These are phyloP conservation scores for Globisporangium barbulae DNA, from an alignment of 352 stramenopile genomes.

Conservation along the genomic window DNA sequence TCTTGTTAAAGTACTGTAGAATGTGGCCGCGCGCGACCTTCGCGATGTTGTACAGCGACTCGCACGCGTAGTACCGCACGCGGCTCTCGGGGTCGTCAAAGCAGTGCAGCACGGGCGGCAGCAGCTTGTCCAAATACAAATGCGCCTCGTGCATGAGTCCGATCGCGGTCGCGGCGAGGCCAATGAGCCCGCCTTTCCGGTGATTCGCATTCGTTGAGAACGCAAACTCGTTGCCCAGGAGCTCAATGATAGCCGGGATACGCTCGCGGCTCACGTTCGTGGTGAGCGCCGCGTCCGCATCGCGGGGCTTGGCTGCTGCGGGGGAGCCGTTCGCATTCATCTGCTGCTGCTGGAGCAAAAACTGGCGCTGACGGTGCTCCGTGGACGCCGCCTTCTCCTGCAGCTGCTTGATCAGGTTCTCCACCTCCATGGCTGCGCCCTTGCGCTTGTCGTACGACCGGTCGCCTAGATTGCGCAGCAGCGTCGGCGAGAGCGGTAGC, in stretches of 20 bases:
- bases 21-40: slow-evolving; percentile 95
- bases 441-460: slow-evolving; percentile 99
- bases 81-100: slow-evolving; percentile 98
- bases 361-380: slow-evolving; percentile 63
- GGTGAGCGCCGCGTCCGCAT: slow-evolving; percentile 11
- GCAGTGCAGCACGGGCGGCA: slow-evolving; percentile 98
- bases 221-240: slow-evolving; percentile 97
- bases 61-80: slow-evolving; percentile 99
- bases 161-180: slow-evolving; percentile 96
- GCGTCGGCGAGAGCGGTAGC: slow-evolving; percentile 67
- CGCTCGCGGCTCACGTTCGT: slow-evolving; percentile 62
- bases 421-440: slow-evolving; percentile 97
- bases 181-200: slow-evolving; percentile 98
- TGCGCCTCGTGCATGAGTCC: slow-evolving; percentile 94
- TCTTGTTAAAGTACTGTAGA: slow-evolving; percentile 98
- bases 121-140: slow-evolving; percentile 90
- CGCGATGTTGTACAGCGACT: slow-evolving; percentile 99
- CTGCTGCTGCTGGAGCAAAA: slow-evolving; percentile 31
- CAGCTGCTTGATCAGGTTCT: slow-evolving; percentile 97
- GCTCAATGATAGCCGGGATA: slow-evolving; percentile 94
- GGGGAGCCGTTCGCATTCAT: slow-evolving; percentile 15
- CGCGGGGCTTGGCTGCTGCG: slow-evolving; percentile 39
- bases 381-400: slow-evolving; percentile 90
- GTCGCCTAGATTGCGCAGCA: slow-evolving; percentile 93
- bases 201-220: slow-evolving; percentile 98